A percentile compares a stretch with the other conserved stretches of the same genome.
These are phyloP conservation scores for Castanospermum australe DNA, from an alignment of 306 rosid species.

Conservation along the genomic window DNA sequence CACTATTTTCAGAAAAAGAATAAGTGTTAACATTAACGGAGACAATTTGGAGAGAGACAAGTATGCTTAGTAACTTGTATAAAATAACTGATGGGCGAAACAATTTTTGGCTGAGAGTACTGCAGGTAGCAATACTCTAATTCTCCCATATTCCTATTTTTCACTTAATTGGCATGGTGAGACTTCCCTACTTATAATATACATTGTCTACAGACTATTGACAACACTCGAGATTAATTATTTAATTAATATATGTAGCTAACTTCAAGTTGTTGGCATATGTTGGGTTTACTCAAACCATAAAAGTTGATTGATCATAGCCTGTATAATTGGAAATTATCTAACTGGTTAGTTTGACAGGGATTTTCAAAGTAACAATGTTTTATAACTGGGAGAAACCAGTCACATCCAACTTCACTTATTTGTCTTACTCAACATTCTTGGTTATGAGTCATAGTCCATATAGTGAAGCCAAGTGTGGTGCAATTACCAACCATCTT, in stretches of 20 bases:
- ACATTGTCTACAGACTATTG: neutral
- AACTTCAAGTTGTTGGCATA: neutral
- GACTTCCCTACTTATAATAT: neutral
- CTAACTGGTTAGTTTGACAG: neutral
- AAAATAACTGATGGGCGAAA: neutral
- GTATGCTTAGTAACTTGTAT: neutral
- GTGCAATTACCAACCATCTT: neutral
- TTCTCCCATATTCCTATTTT: neutral
- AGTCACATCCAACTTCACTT: neutral
- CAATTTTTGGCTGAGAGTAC: neutral
- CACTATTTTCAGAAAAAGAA: neutral
- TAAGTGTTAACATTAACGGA: neutral
- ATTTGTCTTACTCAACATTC: neutral
- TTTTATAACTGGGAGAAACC: too few relatives aligned
- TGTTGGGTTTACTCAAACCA: neutral
- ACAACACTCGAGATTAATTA: neutral
- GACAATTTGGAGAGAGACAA: neutral
- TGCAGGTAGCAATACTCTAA: neutral
- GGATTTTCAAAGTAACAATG: neutral
- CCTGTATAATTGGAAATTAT: neutral
- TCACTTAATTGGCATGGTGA: neutral
- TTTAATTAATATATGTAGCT: neutral
- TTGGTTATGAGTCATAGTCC: neutral
- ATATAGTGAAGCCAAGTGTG: neutral
- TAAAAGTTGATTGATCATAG: neutral